Percentiles rank a stretch among this genome's conserved stretches.
phyloP scores from a whole-genome alignment of 192 early-diverging fungal genomes.

The Backusella parvicylindrica region DNA sequence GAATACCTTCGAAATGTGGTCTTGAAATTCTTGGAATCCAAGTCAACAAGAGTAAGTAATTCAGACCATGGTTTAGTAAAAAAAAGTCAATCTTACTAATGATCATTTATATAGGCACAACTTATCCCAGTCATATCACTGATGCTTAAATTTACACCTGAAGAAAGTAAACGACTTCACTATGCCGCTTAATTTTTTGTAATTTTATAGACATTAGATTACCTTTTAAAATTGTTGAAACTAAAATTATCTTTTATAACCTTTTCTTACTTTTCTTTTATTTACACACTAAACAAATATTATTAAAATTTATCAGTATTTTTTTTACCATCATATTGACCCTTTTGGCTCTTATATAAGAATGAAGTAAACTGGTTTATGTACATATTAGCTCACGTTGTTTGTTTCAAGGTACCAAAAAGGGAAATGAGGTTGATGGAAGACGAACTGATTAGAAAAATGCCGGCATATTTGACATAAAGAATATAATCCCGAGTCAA shows the following conservation, averaged over 20 bases:
- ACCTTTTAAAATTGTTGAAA: not conserved
- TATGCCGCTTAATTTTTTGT: constrained; percentile 1
- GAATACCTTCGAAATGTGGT: constrained; percentile 74
- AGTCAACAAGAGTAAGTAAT: constrained; percentile 63
- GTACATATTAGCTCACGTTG: too few relatives aligned
- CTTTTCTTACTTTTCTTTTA: not conserved
- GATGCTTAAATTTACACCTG: constrained; percentile 64
- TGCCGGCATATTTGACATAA: too few relatives aligned
- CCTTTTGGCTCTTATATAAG: too few relatives aligned
- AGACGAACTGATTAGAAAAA: too few relatives aligned
- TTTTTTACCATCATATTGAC: too few relatives aligned
- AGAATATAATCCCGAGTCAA: too few relatives aligned
- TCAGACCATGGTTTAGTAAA: not conserved
- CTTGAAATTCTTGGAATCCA: constrained; percentile 72
- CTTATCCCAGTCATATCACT: constrained; percentile 65
- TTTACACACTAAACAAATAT: not conserved
- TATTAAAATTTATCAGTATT: too few relatives aligned
- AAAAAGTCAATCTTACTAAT: not conserved
- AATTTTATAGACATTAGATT: not conserved
- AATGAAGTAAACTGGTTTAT: too few relatives aligned
- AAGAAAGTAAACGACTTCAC: constrained; percentile 59
- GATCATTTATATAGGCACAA: constrained; percentile 41
- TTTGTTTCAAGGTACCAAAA: too few relatives aligned
- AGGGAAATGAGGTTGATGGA: too few relatives aligned
- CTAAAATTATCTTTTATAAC: not conserved